Base-by-base conservation (phyloP, 495 filamentous ascomycete genomes). In the Aspergillus funiculosus region DNA sequence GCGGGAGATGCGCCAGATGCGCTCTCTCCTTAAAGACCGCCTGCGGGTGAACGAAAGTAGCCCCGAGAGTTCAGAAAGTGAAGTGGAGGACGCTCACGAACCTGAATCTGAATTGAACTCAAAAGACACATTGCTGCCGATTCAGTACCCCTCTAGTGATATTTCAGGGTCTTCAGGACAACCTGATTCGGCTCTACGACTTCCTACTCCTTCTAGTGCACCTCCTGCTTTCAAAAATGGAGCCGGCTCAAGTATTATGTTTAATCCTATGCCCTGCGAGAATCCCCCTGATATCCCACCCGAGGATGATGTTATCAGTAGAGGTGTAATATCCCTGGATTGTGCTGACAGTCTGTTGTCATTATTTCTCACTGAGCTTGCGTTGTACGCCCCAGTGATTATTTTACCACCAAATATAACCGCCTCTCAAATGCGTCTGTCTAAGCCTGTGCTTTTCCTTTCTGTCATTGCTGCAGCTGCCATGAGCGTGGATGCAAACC, bases 1-100 rank as follows among this genome's bases (percentile, higher is more conserved):
- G 64, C 88, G 80, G 68, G 91, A 89, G 66, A 88, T 95, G 57
- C 85, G 89, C 57, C 81, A 64, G 53, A 71, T 71, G 68, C 66
- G 66, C 30, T 65, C 68, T 8, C 53, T 68, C 18, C 54, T 71
- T n/a, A 69, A 69, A 39, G 63, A 57, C 44, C 60, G 63, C 2
- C 56, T 68, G 20, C 58, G 49, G 0, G 8, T 30, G n/a, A 57
- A 64, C 32, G 64, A 68, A 22, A 63, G 58, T 18, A 63, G 59
- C 21, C 54, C 52, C n/a, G 61, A 64, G 19, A 63, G 59, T 7
- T 44, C 50, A 10, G 57, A 55, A 8, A 61, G 53, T 8, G 67
- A 65, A 19, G 45, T 54, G 6, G 60, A 46, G 13, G 60, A 56
- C 5, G 53, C 52, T 2, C 52, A 35, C 5, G 61, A 64, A 2